Evolutionary conservation across 2,329 filamentous ascomycete genomes (phyloP).

Genomic region (Sclerotiophoma versabilis): DNA sequence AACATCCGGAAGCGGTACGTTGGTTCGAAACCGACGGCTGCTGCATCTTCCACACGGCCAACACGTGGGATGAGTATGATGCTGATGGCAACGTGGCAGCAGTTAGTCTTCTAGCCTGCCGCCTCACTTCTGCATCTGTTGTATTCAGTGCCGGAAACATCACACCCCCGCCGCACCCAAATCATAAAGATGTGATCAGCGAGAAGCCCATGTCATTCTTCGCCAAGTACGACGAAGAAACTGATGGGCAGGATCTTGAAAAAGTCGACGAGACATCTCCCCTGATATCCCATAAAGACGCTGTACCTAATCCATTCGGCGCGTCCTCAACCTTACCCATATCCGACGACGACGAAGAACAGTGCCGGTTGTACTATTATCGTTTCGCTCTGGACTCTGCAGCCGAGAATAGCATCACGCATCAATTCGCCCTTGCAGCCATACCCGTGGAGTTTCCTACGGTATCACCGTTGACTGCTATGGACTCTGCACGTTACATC

Average conservation of each 20-base stretch:
- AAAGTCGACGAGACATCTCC: conserved; percentile 37
- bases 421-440: conserved; percentile 70
- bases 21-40: conserved; percentile 75
- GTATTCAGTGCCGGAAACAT: conserved; percentile 72
- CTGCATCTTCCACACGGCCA: conserved; percentile 76
- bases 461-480: conserved; percentile 61
- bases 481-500: conserved; percentile 66
- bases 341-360: conserved; percentile 62
- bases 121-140: conserved; percentile 69
- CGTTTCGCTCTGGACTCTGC: conserved; percentile 59
- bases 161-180: conserved; percentile 55
- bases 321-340: conserved; percentile 30
- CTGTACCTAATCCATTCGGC: conserved; percentile 12
- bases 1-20: conserved; percentile 61
- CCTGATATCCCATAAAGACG: conserved; percentile 16
- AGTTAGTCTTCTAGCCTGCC: conserved; percentile 71
- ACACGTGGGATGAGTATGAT: conserved; percentile 67
- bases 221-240: conserved; percentile 52
- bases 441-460: conserved; percentile 75
- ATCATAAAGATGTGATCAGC: conserved; percentile 39
- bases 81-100: conserved; percentile 44
- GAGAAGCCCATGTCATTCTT: conserved; percentile 56
- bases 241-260: conserved; percentile 32
- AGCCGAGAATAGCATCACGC: conserved; percentile 55
- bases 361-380: conserved; percentile 75